A percentile compares a stretch with the other conserved stretches of the same genome.
These are phyloP conservation scores for Aspergillus avenaceus DNA, from an alignment of 495 filamentous ascomycete genomes.

Conservation along the genomic window DNA sequence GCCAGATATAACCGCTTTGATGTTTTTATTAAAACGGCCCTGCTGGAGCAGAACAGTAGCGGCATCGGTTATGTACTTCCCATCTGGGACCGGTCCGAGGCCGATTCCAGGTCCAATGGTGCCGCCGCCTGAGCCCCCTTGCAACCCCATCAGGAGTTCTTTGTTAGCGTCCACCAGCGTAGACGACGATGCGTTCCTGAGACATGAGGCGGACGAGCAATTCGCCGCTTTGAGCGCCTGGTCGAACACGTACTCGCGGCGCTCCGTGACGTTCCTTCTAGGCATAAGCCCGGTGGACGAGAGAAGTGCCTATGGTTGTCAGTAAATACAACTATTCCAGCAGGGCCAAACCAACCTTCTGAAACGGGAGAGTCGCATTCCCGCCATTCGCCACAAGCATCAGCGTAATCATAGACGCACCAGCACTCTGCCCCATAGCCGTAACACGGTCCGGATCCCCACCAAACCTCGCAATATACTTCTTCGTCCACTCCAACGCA, in stretches of 20 bases:
- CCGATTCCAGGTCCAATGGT: neutral
- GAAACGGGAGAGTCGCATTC: conserved; percentile 34
- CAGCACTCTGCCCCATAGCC: conserved; percentile 11
- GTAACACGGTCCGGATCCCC: conserved; percentile 12
- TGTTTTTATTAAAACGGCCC: neutral
- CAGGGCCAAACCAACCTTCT: too few relatives aligned
- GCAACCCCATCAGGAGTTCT: neutral
- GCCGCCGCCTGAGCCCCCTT: neutral
- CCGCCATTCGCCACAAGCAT: conserved; percentile 35
- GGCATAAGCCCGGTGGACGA: conserved; percentile 41
- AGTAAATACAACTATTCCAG: neutral
- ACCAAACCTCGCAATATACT: conserved; percentile 8
- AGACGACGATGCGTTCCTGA: conserved; percentile 40
- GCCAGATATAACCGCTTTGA: conserved; percentile 19
- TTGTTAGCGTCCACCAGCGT: conserved; percentile 16
- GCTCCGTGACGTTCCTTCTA: conserved; percentile 18
- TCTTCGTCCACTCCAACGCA: conserved; percentile 14
- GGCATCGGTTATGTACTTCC: conserved; percentile 1
- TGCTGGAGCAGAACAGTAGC: neutral
- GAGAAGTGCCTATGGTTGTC: conserved; percentile 38
- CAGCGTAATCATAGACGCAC: neutral
- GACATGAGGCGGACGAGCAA: conserved; percentile 37
- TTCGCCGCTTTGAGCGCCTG: conserved; percentile 30
- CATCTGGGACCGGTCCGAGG: neutral
- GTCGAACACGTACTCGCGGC: conserved; percentile 47